Evolutionary conservation across 139 green algal genomes (phyloP), one percentile per base, ranked within the genome.

Genomic region (Microglena sp.): DNA sequence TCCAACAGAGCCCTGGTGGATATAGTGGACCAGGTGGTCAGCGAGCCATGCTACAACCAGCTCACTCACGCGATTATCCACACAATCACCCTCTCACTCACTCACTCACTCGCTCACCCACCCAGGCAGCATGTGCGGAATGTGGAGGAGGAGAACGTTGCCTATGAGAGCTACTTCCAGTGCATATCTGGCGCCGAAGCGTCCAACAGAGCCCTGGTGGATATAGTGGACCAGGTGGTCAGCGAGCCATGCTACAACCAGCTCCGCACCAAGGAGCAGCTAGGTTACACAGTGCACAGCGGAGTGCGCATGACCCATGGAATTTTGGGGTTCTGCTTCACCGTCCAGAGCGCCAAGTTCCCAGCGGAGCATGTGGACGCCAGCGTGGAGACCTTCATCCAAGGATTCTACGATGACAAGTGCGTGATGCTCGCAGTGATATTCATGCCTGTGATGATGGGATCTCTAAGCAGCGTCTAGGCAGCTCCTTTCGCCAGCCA

Each of bases 231-330:
- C 18, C 87, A 92, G 71, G 59, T 94, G 21, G 32, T 87, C 30
- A 72, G 70, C 54, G 89, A 95, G 78, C 87, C 90, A 2, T 77
- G 68, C 60, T 96, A 89, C 73, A 77, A 95, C 73, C 75, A 55
- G 43, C 82, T 96, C 54, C 78, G 89, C 60, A 98, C 92, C 46
- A 89, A 96, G 82, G 80, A 98, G 85, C 92, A 98, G 86, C 82
- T 97, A 64, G 91, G 91, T 18, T 62, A 40, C 67, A 59, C 67
- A 57, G 92, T 98, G 62, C 73, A 88, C 69, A 80, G 69, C 54
- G 82, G 86, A 8, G 65, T 78, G 15, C 76, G 90, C 1, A 75
- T 89, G 31, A 98, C 92, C 1, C 75, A 91, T 35, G 84, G 87
- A 32, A 79, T 96, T 46, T 73, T 92, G 29, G 92, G 90, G 30